Evolutionary conservation across 148 eudicot genomes (phyloP).

Genomic region (Vaccinium corymbosum): DNA sequence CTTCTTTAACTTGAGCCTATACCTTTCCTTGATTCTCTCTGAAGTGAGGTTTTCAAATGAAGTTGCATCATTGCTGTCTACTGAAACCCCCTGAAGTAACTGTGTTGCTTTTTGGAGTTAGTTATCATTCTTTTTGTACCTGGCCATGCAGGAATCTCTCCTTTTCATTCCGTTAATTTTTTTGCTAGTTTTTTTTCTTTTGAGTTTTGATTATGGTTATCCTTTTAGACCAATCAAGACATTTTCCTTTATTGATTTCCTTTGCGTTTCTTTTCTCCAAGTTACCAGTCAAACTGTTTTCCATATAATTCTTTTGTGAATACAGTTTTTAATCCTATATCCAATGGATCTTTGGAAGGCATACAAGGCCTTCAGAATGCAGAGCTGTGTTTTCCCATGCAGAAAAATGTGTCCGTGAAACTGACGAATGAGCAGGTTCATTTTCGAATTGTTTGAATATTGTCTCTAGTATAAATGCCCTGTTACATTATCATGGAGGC

Average conservation of each 20-base stretch:
- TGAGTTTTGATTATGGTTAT: not conserved
- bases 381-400: slow-evolving; percentile 80
- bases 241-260: not conserved
- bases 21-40: not conserved
- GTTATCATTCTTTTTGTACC: not conserved
- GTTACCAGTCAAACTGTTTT: not conserved
- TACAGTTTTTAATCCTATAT: slow-evolving; percentile 55
- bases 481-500: not conserved
- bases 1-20: not conserved
- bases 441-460: slow-evolving; percentile 5
- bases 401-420: slow-evolving; percentile 47
- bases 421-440: slow-evolving; percentile 80
- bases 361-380: slow-evolving; percentile 40
- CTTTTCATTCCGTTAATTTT: too few species aligned
- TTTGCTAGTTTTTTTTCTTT: not conserved
- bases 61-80: not conserved
- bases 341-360: slow-evolving; percentile 57
- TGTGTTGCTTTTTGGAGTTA: slow-evolving; percentile 4
- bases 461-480: not conserved
- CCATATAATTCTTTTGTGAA: not conserved
- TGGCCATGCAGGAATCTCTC: not conserved
- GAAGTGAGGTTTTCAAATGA: not conserved
- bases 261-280: slow-evolving; percentile 6
- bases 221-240: not conserved
- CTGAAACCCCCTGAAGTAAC: not conserved